Evolutionary conservation across 2,329 filamentous ascomycete species (phyloP).

Genomic region (Aspergillus arachidicola): DNA sequence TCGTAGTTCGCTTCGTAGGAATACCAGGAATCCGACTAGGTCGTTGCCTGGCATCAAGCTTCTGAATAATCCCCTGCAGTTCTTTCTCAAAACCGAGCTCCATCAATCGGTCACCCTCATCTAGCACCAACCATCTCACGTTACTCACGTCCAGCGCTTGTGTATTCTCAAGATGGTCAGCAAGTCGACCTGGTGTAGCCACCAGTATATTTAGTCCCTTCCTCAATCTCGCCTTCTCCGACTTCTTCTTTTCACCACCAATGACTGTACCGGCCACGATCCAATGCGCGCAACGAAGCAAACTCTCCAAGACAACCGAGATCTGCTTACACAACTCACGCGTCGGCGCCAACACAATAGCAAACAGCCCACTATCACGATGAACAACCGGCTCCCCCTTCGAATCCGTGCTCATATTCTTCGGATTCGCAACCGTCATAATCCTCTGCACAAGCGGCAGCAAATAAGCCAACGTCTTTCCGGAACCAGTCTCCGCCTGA

Average conservation of each 20-base stretch:
- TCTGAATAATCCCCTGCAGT: constrained; percentile 80
- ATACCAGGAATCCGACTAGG: constrained; percentile 65
- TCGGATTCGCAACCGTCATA: constrained; percentile 66
- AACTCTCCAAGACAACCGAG: constrained; percentile 77
- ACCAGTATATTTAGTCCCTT: constrained; percentile 96
- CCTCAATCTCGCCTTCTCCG: constrained; percentile 88
- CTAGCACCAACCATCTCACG: constrained; percentile 89
- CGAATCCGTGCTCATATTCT: constrained; percentile 36
- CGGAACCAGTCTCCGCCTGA: constrained; percentile 94
- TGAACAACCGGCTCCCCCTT: constrained; percentile 61
- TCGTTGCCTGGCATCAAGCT: constrained; percentile 69
- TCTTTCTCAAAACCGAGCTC: constrained; percentile 97
- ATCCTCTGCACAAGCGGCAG: constrained; percentile 89
- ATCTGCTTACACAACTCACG: constrained; percentile 95
- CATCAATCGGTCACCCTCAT: constrained; percentile 98
- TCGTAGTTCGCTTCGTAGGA: constrained; percentile 75
- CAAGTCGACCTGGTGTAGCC: constrained; percentile 87
- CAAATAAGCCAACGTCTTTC: constrained; percentile 95
- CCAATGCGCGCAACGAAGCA: constrained; percentile 90
- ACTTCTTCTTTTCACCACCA: constrained; percentile 72
- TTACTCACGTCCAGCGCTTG: constrained; percentile 84
- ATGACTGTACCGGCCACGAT: constrained; percentile 86
- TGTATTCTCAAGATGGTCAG: constrained; percentile 91
- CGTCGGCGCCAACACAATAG: constrained; percentile 90
- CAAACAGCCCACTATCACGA: constrained; percentile 86